A percentile compares a stretch with the other conserved stretches of the same genome.
These are phyloP conservation scores for Catharanthus roseus DNA, from an alignment of 257 asterid species.

Conservation along the genomic window DNA sequence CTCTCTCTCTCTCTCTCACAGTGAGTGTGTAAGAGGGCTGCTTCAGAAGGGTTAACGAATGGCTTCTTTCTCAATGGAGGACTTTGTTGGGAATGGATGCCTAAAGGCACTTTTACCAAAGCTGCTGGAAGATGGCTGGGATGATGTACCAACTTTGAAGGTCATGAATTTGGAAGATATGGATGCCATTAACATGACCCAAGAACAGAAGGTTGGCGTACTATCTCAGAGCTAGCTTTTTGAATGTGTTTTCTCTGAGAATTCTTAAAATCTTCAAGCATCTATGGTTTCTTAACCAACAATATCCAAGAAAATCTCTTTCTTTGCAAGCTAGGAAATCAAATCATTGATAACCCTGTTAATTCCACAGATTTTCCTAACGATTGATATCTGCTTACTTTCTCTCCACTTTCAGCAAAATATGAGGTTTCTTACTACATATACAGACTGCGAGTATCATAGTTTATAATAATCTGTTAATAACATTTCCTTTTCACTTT, in stretches of 20 bases:
- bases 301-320: neutral
- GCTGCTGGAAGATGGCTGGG: conserved; percentile 84
- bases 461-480: conserved; percentile 7
- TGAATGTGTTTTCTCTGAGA: neutral
- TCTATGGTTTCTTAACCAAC: neutral
- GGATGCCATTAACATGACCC: conserved; percentile 60
- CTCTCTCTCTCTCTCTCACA: neutral
- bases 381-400: neutral
- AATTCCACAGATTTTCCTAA: neutral
- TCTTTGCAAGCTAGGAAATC: neutral
- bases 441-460: neutral
- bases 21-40: no score
- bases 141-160: conserved; percentile 85
- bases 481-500: conserved; percentile 2
- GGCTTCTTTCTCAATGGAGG: conserved; percentile 80
- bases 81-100: conserved; percentile 69
- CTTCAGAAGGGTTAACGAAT: conserved; percentile 26
- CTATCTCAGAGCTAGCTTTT: conserved; percentile 6
- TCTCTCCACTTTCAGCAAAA: neutral
- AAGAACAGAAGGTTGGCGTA: conserved; percentile 59
- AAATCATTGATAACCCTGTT: neutral
- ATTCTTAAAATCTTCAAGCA: neutral
- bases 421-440: neutral
- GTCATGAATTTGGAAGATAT: conserved; percentile 61
- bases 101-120: conserved; percentile 47